Base-by-base conservation (phyloP, 768 basidiomycete species). In the Boletus rubroflammeus region DNA sequence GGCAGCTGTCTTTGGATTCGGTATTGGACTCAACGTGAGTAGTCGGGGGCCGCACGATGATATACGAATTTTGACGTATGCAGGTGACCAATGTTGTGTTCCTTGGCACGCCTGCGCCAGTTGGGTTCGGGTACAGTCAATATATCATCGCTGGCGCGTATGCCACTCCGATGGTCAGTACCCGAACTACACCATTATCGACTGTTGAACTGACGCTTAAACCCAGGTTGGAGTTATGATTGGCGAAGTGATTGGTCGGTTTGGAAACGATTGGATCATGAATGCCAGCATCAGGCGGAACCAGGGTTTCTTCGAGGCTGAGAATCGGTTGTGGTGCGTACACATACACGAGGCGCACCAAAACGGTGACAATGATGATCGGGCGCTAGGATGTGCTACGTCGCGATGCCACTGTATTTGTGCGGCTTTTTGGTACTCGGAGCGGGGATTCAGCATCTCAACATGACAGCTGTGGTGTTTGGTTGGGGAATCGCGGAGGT, bases 61-160 rank as follows among this genome's bases (percentile, higher is more conserved):
- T 8, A 6, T 23, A 9, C 25, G 2, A 11, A 47, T 28, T 31
- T 31, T 47, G 42, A 57, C 25, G 11, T 57, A 19, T 6, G 4
- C 51, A 82, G 75, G 78, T 80, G 19, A 84, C 82, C 6, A 80
- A 79, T 39, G 80, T 76, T 0, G 79, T 82, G 6, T 83, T 83
- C 65, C 65, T 82, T 5, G 80, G 76, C 5, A 68, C 71, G 2
- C 77, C 78, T 0, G 58, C 69, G 0, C 80, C 81, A 0, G 56
- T 68, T 5, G 82, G 80, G 1, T 83, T 76, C 51, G 80, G 78
- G 1, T 78, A 76, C 63, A 69, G 57, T 34, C 71, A 69, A 51
- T 70, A 72, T 55, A 62, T 66, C 5, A 69, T 76, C 29, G 71
- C 80, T 13, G 77, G 76, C n/a, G 63, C 64, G 23, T 77, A 77